Conservation (phyloP, 768 basidiomycete species). For the Agrocybe chaxingu region DNA sequence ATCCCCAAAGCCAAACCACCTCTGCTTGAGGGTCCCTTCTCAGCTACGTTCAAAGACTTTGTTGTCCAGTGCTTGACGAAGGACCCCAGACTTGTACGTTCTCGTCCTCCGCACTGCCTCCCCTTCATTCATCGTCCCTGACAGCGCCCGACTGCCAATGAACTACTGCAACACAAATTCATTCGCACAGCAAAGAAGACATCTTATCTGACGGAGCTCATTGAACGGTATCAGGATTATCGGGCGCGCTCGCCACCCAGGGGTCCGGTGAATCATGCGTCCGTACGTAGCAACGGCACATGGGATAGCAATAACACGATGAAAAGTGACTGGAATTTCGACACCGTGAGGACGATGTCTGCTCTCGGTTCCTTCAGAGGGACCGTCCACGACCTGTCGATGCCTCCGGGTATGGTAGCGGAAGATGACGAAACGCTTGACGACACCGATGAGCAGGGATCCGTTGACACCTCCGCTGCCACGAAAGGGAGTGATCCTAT, state of each 20-base stretch:
- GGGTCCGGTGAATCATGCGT: conserved; percentile 54
- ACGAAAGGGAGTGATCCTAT: conserved; percentile 62
- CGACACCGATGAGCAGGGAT: conserved; percentile 39
- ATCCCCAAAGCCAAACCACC: conserved; percentile 98
- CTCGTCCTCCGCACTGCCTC: neutral
- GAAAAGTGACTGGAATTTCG: conserved; percentile 95
- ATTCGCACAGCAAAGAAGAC: conserved; percentile 83
- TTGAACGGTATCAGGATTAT: conserved; percentile 83
- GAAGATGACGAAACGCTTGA: conserved; percentile 53
- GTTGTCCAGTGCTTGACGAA: conserved; percentile 88
- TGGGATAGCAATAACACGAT: conserved; percentile 79
- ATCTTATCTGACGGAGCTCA: conserved; percentile 79
- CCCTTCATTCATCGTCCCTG: conserved; percentile 3
- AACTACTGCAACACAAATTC: conserved; percentile 92
- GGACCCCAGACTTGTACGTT: conserved; percentile 72
- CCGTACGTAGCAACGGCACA: conserved; percentile 51
- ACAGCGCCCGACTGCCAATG: conserved; percentile 87
- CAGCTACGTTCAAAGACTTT: conserved; percentile 89
- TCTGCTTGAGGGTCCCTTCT: conserved; percentile 82
- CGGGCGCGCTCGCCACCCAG: conserved; percentile 59
- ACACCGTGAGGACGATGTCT: conserved; percentile 70
- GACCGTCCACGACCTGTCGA: conserved; percentile 61
- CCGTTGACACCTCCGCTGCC: conserved; percentile 61
- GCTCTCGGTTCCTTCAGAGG: conserved; percentile 78
- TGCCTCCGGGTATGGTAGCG: conserved; percentile 53